phyloP scores from a whole-genome alignment of 1,139 yeast genomes.

The Yamadazyma sp. region DNA sequence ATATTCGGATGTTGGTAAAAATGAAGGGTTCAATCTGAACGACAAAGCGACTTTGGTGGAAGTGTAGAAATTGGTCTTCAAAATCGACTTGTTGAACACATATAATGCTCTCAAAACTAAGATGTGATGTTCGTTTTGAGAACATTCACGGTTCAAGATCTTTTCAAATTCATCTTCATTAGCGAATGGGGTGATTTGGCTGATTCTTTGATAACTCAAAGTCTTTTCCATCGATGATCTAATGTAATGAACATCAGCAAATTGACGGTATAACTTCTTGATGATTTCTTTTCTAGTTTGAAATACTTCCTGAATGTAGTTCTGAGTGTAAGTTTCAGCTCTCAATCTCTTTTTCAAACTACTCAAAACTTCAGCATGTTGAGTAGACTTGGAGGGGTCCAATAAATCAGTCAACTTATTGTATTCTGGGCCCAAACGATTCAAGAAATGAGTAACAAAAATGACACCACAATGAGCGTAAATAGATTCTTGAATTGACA shows the following conservation, averaged over 20 bases:
- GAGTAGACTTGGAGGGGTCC: constrained; percentile 57
- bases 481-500: constrained; percentile 90
- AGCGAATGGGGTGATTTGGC: constrained; percentile 73
- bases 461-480: constrained; percentile 94
- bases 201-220: constrained; percentile 82
- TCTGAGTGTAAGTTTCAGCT: constrained; percentile 90
- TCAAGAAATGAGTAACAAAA: constrained; percentile 90
- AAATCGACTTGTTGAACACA: constrained; percentile 79
- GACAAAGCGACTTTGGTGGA: constrained; percentile 95
- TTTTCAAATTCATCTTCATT: constrained; percentile 73
- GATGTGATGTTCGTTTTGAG: constrained; percentile 79
- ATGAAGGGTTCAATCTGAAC: constrained; percentile 83
- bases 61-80: constrained; percentile 92
- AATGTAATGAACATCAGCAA: constrained; percentile 88
- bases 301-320: constrained; percentile 77
- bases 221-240: constrained; percentile 76
- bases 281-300: constrained; percentile 69
- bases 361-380: constrained; percentile 73
- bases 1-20: constrained; percentile 82
- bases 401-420: constrained; percentile 65
- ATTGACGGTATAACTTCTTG: constrained; percentile 83
- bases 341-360: constrained; percentile 86
- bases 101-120: constrained; percentile 80
- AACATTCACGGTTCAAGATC: constrained; percentile 66
- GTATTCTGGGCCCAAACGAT: constrained; percentile 91